Base-by-base conservation (phyloP, 169 alveolate genomes). In the Eimeria necatrix region DNA sequence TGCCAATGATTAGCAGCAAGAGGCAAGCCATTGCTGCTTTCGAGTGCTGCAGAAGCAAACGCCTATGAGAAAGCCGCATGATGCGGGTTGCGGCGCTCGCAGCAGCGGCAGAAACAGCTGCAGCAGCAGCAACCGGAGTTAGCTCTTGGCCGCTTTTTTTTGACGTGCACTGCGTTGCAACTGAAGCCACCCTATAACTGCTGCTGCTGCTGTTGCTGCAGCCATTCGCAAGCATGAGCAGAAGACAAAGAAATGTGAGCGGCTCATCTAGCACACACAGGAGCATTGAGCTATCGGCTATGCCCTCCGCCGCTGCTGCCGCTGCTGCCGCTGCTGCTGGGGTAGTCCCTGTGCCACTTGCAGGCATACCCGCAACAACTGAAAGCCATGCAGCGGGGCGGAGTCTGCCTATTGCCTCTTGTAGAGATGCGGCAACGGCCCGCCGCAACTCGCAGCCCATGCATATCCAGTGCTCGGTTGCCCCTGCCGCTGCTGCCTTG, bases 401-500 rank as follows among this genome's bases (percentile, higher is more conserved):
- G 18, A 85, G 76, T 32, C 92, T 85, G 64, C 48, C 81, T 22
- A 85, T 59, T 59, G 92, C 92, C 92, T 85, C 92, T 52, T 60
- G 81, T 41, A 85, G 46, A 60, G 81, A 85, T 64, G 60, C 24
- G 22, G 80, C 80, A 18, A 60, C 92, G 20, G 80, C 26, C 24
- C 92, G 80, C n/a, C 92, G 76, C 92, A 85, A 60, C 48, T 85
- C 92, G 80, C 92, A 85, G 92, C 92, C 92, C n/a, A 48, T 48
- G 60, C 92, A 85, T 53, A 85, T 59, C 92, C 92, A 85, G 8
- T 59, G 64, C 64, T 49, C 86, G 9, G 80, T 46, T 49, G 92
- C 59, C 24, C 60, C 70, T n/a, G 59, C 92, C 60, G 81, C 22
- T n/a, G 74, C 76, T 64, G 48, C 76, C 14, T n/a, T 68, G 12